Evolutionary conservation across 2,329 filamentous ascomycete species (phyloP), one percentile per base, ranked within the genome.

Genomic region (Epichloe aotearoae): DNA sequence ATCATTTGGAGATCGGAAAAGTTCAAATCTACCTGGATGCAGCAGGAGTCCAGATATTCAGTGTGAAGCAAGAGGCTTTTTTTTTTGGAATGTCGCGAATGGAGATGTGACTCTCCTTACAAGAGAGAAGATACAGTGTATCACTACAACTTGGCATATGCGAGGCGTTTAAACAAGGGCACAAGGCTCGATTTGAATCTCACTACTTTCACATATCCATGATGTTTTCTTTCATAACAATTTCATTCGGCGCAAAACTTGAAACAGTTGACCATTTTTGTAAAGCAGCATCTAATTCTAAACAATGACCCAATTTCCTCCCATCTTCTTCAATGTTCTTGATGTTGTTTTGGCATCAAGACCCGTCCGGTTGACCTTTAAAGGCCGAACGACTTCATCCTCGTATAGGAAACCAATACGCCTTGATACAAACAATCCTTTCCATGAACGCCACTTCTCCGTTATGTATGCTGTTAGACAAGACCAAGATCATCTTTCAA

Each of bases 141-240:
- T 57, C 56, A 62, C 57, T 64, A 66, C 54, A 57, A 61, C 55
- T 56, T 57, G 56, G 59, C 62, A 66, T 67, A 61, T 64, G 57
- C 62, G 55, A 58, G 64, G 65, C 65, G 64, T 67, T 66, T 44
- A 59, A 56, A 63, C 56, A 56, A 51, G 57, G 58, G 41, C 55
- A 58, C 51, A 33, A 40, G 37, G 34, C 44, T 51, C 38, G 46
- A 47, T 47, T 46, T 46, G 38, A 44, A 54, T 37, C 47, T 48
- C 47, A 52, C 44, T 23, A 41, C 30, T 44, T 50, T 48, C 17
- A 38, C 26, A 33, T 38, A 14, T 38, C 4, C 15, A 6, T 38
- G 5, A 14, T 38, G 2, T 38, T n/a, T 38, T n/a, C 15, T 38
- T 38, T 14, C 3, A 12, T 3, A n/a, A 19, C 6, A 17, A 34